A percentile compares a stretch with the other conserved stretches of the same genome.
Evolutionary conservation across 2,329 filamentous ascomycete genomes (phyloP).

Genomic region (Aspergillus novoparasiticus): DNA sequence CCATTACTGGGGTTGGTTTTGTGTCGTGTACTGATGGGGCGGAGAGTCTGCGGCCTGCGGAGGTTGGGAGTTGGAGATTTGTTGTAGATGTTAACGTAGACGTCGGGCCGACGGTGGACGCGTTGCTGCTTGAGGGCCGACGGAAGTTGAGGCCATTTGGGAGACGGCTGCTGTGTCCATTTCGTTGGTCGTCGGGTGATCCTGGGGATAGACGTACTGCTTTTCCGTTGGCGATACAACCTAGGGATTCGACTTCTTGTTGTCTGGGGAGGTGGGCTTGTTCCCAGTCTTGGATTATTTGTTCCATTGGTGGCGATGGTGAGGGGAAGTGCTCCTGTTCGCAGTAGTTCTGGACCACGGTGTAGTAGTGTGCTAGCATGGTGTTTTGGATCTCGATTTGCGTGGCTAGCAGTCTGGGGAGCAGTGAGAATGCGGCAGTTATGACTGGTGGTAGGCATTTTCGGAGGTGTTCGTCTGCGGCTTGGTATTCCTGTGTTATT

Average conservation of each 20-base stretch:
- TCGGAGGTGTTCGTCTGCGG: slow-evolving; percentile 73
- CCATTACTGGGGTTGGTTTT: slow-evolving; percentile 30
- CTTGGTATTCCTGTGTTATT: slow-evolving; percentile 64
- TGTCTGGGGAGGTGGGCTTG: slow-evolving; percentile 64
- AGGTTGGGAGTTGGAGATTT: slow-evolving; percentile 11
- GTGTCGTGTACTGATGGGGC: slow-evolving; percentile 12
- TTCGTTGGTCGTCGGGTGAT: slow-evolving; percentile 18
- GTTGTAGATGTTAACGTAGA: not conserved
- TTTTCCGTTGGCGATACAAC: slow-evolving; percentile 67
- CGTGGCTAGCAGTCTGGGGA: slow-evolving; percentile 69
- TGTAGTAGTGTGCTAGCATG: slow-evolving; percentile 77
- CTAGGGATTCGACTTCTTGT: slow-evolving; percentile 67
- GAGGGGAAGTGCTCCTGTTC: slow-evolving; percentile 69
- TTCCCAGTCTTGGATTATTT: slow-evolving; percentile 70
- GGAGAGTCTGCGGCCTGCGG: slow-evolving; percentile 24
- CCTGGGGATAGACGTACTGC: slow-evolving; percentile 36
- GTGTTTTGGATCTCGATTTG: slow-evolving; percentile 78
- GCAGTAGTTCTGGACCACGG: slow-evolving; percentile 72
- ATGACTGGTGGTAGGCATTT: slow-evolving; percentile 72
- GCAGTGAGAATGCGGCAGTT: slow-evolving; percentile 69
- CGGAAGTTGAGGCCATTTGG: slow-evolving; percentile 30
- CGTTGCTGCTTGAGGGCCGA: slow-evolving; percentile 40
- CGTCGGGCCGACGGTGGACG: not conserved
- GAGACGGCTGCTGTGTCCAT: slow-evolving; percentile 46
- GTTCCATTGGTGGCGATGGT: slow-evolving; percentile 71